A percentile compares a stretch with the other conserved stretches of the same genome.
Evolutionary conservation across 768 basidiomycete species (phyloP).

Genomic region (Cystobasidium ongulense): DNA sequence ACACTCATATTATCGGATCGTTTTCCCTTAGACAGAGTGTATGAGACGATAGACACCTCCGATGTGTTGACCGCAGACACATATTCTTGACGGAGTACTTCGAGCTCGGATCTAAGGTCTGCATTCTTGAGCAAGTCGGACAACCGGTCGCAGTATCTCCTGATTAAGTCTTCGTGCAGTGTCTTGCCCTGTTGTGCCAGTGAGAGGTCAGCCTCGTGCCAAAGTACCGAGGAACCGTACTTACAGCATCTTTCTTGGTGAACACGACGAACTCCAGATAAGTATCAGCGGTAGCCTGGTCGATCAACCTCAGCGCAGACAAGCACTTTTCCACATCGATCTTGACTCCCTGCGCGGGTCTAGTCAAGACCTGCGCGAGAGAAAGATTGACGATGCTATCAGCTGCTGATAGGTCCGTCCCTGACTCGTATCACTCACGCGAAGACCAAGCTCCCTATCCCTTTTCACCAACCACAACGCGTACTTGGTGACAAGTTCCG

Average conservation of each 20-base stretch:
- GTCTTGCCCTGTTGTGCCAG: slow-evolving; percentile 18
- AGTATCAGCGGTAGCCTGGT: slow-evolving; percentile 31
- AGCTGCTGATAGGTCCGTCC: background rate
- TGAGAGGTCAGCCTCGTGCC: background rate
- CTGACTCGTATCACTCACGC: background rate
- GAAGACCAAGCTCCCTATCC: slow-evolving; percentile 30
- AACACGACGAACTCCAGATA: slow-evolving; percentile 36
- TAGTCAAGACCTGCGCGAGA: slow-evolving; percentile 32
- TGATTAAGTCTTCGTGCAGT: slow-evolving; percentile 36
- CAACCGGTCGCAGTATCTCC: slow-evolving; percentile 32
- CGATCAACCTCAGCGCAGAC: slow-evolving; percentile 30
- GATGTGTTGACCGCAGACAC: background rate
- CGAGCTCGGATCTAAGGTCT: slow-evolving; percentile 3
- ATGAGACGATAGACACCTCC: background rate
- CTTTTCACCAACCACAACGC: slow-evolving; percentile 36
- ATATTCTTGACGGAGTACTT: background rate
- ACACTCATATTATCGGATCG: slow-evolving; percentile 28
- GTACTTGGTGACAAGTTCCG: slow-evolving; percentile 26
- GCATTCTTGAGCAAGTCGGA: slow-evolving; percentile 6
- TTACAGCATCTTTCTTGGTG: slow-evolving; percentile 31
- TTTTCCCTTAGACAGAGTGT: background rate
- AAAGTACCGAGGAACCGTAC: background rate
- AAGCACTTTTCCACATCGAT: slow-evolving; percentile 37
- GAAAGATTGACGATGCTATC: background rate
- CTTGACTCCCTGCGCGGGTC: slow-evolving; percentile 34